Evolutionary conservation across 2,329 filamentous ascomycete species (phyloP).

Genomic region (Zymoseptoria passerinii): DNA sequence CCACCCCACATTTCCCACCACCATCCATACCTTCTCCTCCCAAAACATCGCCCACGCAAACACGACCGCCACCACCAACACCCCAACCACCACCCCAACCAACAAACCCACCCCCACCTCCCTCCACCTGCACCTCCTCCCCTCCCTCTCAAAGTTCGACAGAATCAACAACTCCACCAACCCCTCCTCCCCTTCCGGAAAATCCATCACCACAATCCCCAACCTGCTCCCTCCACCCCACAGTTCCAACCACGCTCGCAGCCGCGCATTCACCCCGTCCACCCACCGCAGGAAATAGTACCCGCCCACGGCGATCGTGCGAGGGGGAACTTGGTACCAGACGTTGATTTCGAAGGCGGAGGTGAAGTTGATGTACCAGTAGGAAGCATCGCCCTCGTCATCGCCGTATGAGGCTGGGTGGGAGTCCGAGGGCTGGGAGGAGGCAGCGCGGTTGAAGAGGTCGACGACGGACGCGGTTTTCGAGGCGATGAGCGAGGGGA

Average conservation of each 20-base stretch:
- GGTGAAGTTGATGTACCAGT: conserved; percentile 40
- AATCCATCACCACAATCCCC: conserved; percentile 32
- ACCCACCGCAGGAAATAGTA: conserved; percentile 38
- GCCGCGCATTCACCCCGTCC: conserved; percentile 36
- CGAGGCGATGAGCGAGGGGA: conserved; percentile 33
- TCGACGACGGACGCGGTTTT: conserved; percentile 34
- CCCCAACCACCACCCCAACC: background rate
- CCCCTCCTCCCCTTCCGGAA: conserved; percentile 33
- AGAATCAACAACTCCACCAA: conserved; percentile 35
- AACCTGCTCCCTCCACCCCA: conserved; percentile 24
- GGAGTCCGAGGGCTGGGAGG: too few relatives aligned
- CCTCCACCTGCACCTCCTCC: background rate
- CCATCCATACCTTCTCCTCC: background rate
- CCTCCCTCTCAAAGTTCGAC: conserved; percentile 31
- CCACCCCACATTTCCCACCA: background rate
- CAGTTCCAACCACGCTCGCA: conserved; percentile 27
- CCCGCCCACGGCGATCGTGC: conserved; percentile 38
- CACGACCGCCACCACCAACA: background rate
- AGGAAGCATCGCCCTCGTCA: conserved; percentile 8
- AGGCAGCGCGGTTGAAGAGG: conserved; percentile 32
- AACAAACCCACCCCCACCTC: background rate
- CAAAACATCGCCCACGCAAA: background rate
- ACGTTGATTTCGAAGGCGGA: conserved; percentile 38
- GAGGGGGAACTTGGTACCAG: conserved; percentile 28
- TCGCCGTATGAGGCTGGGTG: background rate